Conservation (phyloP, 371 early-diverging fungal genomes). For the Mucor racemosus region DNA sequence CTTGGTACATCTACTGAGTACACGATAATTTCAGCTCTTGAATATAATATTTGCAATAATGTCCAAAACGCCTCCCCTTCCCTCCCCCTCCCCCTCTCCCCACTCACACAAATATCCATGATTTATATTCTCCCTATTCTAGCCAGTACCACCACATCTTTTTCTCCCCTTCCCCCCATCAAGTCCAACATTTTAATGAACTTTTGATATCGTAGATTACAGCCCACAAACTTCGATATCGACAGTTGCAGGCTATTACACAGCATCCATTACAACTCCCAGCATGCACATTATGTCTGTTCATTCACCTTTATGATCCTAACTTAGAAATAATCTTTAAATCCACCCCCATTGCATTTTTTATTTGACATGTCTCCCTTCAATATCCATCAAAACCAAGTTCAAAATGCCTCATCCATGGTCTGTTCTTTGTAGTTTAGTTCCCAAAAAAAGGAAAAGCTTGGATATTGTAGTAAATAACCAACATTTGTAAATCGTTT, state of each 20-base stretch:
- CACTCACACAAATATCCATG: background rate
- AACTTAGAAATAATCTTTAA: background rate
- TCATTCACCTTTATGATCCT: background rate
- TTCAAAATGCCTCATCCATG: background rate
- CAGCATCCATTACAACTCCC: background rate
- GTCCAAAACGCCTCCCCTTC: background rate
- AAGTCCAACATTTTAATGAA: background rate
- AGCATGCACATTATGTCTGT: background rate
- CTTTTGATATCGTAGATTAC: background rate
- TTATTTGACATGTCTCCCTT: background rate
- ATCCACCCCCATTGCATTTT: background rate
- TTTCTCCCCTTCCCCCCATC: background rate
- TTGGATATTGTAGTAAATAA: background rate
- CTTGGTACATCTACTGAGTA: background rate
- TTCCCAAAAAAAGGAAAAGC: background rate
- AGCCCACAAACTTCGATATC: constrained; percentile 1
- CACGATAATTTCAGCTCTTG: background rate
- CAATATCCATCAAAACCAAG: background rate
- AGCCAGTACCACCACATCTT: background rate
- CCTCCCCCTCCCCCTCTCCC: background rate
- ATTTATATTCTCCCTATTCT: no score
- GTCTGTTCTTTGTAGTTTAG: background rate
- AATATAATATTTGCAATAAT: background rate
- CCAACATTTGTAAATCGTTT: background rate
- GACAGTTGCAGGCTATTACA: background rate